Percentiles rank a stretch among this genome's conserved stretches.
phyloP scores from a whole-genome alignment of 257 asterid genomes.

The Asclepias syriaca region DNA sequence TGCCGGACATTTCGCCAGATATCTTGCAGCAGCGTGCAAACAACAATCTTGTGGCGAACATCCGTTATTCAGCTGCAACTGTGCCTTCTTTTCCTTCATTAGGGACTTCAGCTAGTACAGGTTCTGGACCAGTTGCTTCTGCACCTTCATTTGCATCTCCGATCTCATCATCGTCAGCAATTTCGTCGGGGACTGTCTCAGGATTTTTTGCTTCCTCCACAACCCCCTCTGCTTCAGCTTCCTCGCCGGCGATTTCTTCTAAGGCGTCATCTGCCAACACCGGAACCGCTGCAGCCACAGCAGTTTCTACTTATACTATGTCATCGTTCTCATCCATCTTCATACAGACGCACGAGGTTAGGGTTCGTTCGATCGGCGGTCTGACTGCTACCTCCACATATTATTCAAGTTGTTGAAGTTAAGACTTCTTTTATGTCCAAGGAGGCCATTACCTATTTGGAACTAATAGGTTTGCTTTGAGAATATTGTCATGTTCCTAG shows the following conservation, averaged over 20 bases:
- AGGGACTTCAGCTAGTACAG: slow-evolving; percentile 8
- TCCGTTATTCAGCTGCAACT: slow-evolving; percentile 13
- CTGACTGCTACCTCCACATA: too few relatives aligned
- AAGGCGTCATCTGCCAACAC: slow-evolving; percentile 9
- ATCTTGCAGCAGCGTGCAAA: slow-evolving; percentile 29
- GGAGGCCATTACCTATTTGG: too few relatives aligned
- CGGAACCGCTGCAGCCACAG: slow-evolving; percentile 23
- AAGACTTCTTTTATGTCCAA: too few relatives aligned
- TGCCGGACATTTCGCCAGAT: slow-evolving; percentile 22
- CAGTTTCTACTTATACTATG: slow-evolving; percentile 13
- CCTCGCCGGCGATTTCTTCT: slow-evolving; percentile 12
- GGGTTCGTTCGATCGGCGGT: too few relatives aligned
- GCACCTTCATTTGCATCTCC: slow-evolving; percentile 27
- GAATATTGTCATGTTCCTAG: too few relatives aligned
- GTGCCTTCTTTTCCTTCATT: slow-evolving; percentile 9
- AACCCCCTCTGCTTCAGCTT: slow-evolving; percentile 22
- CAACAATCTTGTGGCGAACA: slow-evolving; percentile 38
- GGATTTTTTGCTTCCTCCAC: slow-evolving; percentile 37
- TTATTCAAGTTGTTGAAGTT: too few relatives aligned
- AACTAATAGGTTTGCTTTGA: too few relatives aligned
- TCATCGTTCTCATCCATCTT: too few relatives aligned
- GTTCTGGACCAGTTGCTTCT: background rate
- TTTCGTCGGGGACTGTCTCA: slow-evolving; percentile 33
- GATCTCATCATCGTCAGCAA: slow-evolving; percentile 31
- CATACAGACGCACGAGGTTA: too few relatives aligned